phyloP scores from a whole-genome alignment of 2,329 filamentous ascomycete species.

The Ilyonectria mors-panacis region DNA sequence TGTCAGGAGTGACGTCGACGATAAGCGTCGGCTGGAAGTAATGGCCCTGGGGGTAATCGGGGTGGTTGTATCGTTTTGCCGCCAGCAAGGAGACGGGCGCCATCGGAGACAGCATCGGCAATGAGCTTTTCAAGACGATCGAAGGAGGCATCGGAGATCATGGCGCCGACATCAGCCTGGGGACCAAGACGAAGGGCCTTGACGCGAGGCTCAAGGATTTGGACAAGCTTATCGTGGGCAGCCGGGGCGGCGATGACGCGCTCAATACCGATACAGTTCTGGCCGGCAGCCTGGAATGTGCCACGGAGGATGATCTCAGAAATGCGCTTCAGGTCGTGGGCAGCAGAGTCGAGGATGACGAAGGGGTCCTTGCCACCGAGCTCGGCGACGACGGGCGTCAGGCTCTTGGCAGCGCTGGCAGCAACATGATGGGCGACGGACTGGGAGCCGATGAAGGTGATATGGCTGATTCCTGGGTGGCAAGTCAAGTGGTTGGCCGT shows the following conservation, averaged over 20 bases:
- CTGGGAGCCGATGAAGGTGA: constrained; percentile 96
- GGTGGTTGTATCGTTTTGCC: constrained; percentile 81
- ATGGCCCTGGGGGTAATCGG: constrained; percentile 82
- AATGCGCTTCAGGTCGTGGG: constrained; percentile 77
- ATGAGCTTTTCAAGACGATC: constrained; percentile 83
- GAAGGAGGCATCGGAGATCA: constrained; percentile 87
- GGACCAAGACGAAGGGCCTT: constrained; percentile 82
- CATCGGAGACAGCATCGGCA: constrained; percentile 80
- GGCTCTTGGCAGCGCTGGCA: constrained; percentile 83
- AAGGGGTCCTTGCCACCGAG: constrained; percentile 96
- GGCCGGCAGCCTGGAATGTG: constrained; percentile 93
- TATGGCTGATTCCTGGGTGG: constrained; percentile 86
- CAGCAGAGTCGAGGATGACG: constrained; percentile 86
- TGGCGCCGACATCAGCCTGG: constrained; percentile 86
- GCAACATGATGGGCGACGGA: constrained; percentile 91
- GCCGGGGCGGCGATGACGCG: constrained; percentile 85
- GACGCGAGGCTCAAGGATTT: constrained; percentile 81
- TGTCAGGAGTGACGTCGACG: constrained; percentile 86
- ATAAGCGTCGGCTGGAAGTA: constrained; percentile 95
- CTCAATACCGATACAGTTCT: constrained; percentile 98
- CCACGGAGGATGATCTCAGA: constrained; percentile 89
- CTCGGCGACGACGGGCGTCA: constrained; percentile 93
- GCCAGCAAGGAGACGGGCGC: constrained; percentile 86
- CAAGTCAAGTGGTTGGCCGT: constrained; percentile 86
- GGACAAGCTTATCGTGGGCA: constrained; percentile 82